Percentiles rank a stretch among this genome's conserved stretches.
phyloP scores from a whole-genome alignment of 2,329 filamentous ascomycete genomes.

The Microsporum canis region DNA sequence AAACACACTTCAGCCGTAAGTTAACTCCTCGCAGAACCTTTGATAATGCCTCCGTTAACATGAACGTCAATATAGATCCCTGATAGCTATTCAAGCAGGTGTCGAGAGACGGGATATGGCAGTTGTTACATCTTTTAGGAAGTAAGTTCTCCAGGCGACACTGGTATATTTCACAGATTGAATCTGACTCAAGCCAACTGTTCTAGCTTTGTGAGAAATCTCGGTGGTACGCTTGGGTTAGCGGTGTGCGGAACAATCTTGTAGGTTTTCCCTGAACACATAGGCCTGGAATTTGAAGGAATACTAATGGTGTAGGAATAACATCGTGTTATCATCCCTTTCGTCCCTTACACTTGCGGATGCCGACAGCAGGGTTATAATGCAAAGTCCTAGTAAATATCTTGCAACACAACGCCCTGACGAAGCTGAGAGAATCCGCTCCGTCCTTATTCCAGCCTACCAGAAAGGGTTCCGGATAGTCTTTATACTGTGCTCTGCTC shows the following conservation, averaged over 20 bases:
- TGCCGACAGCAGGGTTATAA: conserved; percentile 18
- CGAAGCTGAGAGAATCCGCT: conserved; percentile 17
- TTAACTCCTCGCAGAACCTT: not conserved
- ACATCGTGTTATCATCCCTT: conserved; percentile 17
- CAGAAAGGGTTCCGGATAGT: conserved; percentile 30
- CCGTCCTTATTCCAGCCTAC: conserved; percentile 27
- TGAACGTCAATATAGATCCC: conserved; percentile 10
- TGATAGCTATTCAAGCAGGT: conserved; percentile 32
- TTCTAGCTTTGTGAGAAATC: conserved; percentile 31
- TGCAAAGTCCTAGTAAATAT: conserved; percentile 23
- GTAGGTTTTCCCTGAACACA: conserved; percentile 14
- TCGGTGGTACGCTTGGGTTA: conserved; percentile 32
- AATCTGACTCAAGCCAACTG: not conserved
- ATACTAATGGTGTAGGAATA: conserved; percentile 19
- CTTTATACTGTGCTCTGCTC: conserved; percentile 29
- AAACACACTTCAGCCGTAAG: conserved; percentile 41
- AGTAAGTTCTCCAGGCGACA: conserved; percentile 15
- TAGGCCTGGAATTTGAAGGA: not conserved
- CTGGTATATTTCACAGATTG: not conserved
- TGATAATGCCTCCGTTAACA: not conserved
- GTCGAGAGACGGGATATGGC: conserved; percentile 32
- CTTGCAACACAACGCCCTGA: conserved; percentile 19
- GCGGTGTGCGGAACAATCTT: conserved; percentile 33
- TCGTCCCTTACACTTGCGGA: conserved; percentile 18
- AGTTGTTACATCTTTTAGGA: conserved; percentile 29